Base-by-base conservation (phyloP, 805 yeast genomes). In the Zygotorulaspora florentina region DNA sequence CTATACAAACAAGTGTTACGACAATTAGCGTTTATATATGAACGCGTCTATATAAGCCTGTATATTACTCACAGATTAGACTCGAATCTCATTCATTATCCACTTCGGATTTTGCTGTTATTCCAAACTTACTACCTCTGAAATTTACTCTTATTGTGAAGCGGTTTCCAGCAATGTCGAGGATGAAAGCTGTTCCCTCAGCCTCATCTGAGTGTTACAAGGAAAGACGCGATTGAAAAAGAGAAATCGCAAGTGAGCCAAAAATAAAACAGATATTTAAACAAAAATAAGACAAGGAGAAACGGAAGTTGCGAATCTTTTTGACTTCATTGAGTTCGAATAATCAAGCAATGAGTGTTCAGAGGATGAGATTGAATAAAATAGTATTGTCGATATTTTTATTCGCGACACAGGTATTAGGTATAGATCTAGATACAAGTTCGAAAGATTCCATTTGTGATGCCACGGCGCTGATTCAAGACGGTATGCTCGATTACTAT, bases 401-500 rank as follows among this genome's bases (percentile, higher is more conserved):
- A 13, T 31, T 23, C 31, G 10, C 39, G 16, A 18, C 39, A 30
- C 40, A 15, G 35, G 48, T 42, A 12, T 35, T 39, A 8, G 72
- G 71, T 2, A 54, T 75, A 12, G 60, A 61, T 18, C 58, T 80
- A 15, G 80, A 75, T 48, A 51, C 65, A 2, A 49, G 64, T 3
- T 64, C 68, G 35, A 57, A 60, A 7, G 67, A 65, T 8, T 81
- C 85, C 18, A 73, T 85, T 36, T 73, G 81, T 54, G 58, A 68
- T 20, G 85, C 80, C 2, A 77, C 85, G 0, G 68, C 77, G 0
- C 61, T 79, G 28, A 67, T 84, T n/a, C 77, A 80, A 11, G 62
- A 70, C 12, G 90, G 89, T 54, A 69, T 81, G 51, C 66, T 83
- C 61, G 81, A 80, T 63, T 85, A 85, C 64, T 83, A 85, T 58